These are phyloP conservation scores for Penicillium coprophilum DNA, from an alignment of 495 filamentous ascomycete species.

Conservation along the genomic window DNA sequence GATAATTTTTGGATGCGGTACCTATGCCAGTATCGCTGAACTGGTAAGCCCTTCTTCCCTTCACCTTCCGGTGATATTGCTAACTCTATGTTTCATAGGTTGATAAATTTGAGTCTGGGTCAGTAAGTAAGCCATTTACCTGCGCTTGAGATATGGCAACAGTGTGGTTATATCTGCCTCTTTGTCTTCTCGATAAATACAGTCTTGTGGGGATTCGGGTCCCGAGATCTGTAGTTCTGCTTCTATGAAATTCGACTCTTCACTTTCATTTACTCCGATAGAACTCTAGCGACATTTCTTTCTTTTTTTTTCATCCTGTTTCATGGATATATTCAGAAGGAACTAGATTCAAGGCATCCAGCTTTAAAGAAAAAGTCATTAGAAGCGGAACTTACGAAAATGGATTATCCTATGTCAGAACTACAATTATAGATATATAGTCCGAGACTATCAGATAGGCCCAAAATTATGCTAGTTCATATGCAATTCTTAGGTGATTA, in stretches of 20 bases:
- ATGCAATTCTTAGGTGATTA: background rate
- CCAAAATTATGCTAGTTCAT: background rate
- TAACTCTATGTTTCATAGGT: background rate
- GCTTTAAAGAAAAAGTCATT: too few relatives aligned
- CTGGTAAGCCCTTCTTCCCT: conserved; percentile 19
- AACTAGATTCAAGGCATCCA: too few relatives aligned
- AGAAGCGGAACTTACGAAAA: background rate
- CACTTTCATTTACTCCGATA: background rate
- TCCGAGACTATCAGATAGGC: background rate
- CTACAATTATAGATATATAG: too few relatives aligned
- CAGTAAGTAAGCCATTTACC: conserved; percentile 9
- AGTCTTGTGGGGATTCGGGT: background rate
- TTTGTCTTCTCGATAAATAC: too few relatives aligned
- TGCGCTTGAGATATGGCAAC: background rate
- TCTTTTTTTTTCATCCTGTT: background rate
- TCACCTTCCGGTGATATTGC: background rate
- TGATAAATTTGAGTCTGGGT: conserved; percentile 4
- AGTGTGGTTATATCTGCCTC: background rate
- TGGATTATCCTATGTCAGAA: too few relatives aligned
- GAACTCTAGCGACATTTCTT: background rate
- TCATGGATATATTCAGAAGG: background rate
- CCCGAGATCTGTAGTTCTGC: background rate
- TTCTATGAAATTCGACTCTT: background rate
- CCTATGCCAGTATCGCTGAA: conserved; percentile 46
- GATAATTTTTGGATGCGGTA: conserved; percentile 51